A percentile compares a stretch with the other conserved stretches of the same genome.
phyloP scores from a whole-genome alignment of 768 basidiomycete species.

The Hericium coralloides region DNA sequence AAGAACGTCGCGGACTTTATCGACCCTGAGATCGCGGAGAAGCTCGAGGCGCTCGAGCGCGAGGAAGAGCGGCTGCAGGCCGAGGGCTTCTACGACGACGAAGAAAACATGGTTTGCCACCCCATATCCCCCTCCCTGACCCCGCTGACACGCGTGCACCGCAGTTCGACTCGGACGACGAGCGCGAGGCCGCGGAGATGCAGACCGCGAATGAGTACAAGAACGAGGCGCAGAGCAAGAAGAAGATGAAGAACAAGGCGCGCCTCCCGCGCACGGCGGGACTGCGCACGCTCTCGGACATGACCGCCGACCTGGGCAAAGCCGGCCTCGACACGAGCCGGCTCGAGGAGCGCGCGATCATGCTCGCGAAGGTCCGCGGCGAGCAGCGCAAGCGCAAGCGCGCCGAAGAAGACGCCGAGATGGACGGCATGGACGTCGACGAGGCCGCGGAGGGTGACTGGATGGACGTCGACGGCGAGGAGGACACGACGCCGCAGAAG shows the following conservation, averaged over 20 bases:
- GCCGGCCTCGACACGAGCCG: slow-evolving; percentile 85
- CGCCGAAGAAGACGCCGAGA: slow-evolving; percentile 31
- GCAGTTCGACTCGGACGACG: slow-evolving; percentile 54
- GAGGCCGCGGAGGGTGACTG: slow-evolving; percentile 38
- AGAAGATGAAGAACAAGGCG: slow-evolving; percentile 80
- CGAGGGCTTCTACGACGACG: slow-evolving; percentile 92
- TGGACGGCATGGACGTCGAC: slow-evolving; percentile 19
- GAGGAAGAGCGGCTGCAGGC: slow-evolving; percentile 93
- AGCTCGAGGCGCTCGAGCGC: slow-evolving; percentile 92
- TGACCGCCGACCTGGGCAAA: slow-evolving; percentile 73
- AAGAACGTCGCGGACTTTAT: slow-evolving; percentile 99
- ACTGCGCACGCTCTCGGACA: slow-evolving; percentile 58
- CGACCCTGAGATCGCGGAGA: slow-evolving; percentile 94
- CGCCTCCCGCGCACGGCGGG: slow-evolving; percentile 69
- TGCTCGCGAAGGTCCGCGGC: slow-evolving; percentile 67
- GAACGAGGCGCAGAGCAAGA: slow-evolving; percentile 74
- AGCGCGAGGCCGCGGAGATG: slow-evolving; percentile 64
- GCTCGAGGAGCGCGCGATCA: slow-evolving; percentile 81
- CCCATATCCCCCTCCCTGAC: neutral
- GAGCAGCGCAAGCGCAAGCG: slow-evolving; percentile 62
- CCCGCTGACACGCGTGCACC: neutral
- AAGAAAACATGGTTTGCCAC: slow-evolving; percentile 68
- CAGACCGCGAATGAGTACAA: slow-evolving; percentile 52
- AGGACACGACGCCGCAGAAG: slow-evolving; percentile 42
- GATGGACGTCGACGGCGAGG: slow-evolving; percentile 30